Base-by-base conservation (phyloP, 2,329 filamentous ascomycete species). In the Aspergillus nomiae region DNA sequence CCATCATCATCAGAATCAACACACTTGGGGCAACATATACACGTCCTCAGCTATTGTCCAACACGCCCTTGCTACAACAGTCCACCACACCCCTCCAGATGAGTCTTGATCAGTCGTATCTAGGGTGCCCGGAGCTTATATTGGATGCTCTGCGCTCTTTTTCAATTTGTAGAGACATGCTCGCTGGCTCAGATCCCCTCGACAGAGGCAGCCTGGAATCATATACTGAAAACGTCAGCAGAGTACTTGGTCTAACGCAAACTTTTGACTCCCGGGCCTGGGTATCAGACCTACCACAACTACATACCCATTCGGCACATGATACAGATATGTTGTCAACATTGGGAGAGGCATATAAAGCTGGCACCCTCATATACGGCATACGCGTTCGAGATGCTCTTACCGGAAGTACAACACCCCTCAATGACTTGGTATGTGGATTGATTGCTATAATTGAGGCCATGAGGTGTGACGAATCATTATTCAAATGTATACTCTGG, bases 401-500 rank as follows among this genome's bases (percentile, higher is more conserved):
- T 14, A 48, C 8, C 0, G 26, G 26, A 19, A 8, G 32, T 4
- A 32, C 16, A 5, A 53, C 38, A 5, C 24, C 45, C 4, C n/a
- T 43, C 8, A 10, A 21, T 19, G 32, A 45, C 24, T 12, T 60
- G n/a, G 55, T 63, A 4, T n/a, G 19, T 6, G 61, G 56, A 24
- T 53, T 68, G 16, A 45, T 68, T 19, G 12, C 16, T 3, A 28
- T 54, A 6, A 60, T 70, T n/a, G 36, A 60, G 2, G 10, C 36
- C 5, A 38, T 70, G 12, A 55, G 60, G 28, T 6, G 51, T 8
- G 60, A 65, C 2, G 30, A 45, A 5, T 54, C 57, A 1, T 24
- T 70, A 2, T 67, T 71, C n/a, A 71, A 71, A 21, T 71, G 70
- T 55, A 45, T 70, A 2, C 58, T 71, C 2, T 71, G 70, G 70